phyloP scores from a whole-genome alignment of 441 rosid species.

The Macaranga tanarius region DNA sequence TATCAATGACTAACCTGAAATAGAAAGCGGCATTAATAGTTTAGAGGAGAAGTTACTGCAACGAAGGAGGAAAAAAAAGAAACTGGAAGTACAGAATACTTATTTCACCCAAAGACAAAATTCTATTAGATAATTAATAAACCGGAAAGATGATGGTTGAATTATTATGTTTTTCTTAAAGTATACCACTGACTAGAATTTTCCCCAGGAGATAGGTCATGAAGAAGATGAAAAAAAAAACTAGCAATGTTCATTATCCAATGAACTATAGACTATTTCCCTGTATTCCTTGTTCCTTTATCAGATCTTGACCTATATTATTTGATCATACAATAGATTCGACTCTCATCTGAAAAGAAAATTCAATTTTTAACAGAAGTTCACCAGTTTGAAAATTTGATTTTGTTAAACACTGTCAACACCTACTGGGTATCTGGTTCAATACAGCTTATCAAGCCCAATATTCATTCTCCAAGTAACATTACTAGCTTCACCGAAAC shows the following conservation, averaged over 20 bases:
- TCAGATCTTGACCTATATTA: neutral
- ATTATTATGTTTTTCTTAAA: neutral
- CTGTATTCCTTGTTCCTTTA: neutral
- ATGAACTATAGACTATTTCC: neutral
- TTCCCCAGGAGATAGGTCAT: neutral
- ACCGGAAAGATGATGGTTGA: neutral
- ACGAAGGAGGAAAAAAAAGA: neutral
- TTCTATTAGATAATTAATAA: neutral
- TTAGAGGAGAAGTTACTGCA: neutral
- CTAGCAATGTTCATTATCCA: neutral
- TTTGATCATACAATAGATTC: neutral
- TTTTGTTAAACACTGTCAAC: neutral
- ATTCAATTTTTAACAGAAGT: neutral
- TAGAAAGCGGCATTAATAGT: constrained; percentile 21
- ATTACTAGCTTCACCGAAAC: neutral
- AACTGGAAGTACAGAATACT: neutral
- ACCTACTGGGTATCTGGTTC: neutral
- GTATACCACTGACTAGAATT: neutral
- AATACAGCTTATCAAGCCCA: neutral
- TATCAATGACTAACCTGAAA: constrained; percentile 87
- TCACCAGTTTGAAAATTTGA: neutral
- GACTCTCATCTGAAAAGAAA: neutral
- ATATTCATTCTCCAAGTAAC: neutral
- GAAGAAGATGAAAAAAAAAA: neutral
- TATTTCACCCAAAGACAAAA: too few relatives aligned